These are phyloP conservation scores for Barnettozyma salicaria DNA, from an alignment of 805 yeast species.

Conservation along the genomic window DNA sequence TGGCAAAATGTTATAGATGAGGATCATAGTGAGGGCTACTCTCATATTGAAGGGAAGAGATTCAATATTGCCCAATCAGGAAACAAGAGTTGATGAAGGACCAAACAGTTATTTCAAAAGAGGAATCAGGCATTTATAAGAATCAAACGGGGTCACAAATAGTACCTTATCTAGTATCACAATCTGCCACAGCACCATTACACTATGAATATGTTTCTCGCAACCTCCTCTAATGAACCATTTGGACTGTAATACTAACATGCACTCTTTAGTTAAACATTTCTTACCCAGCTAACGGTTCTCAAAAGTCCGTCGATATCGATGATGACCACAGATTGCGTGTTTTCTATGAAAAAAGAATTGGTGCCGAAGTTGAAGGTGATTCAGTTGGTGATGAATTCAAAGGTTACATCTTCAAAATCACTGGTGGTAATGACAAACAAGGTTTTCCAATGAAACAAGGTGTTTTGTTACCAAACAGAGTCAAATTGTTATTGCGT, in stretches of 20 bases:
- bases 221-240: no score
- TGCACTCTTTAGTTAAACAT: slow-evolving; percentile 66
- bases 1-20: no score
- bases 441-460: slow-evolving; percentile 99
- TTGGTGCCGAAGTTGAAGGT: slow-evolving; percentile 99
- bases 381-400: slow-evolving; percentile 96
- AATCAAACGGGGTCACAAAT: no score
- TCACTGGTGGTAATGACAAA: slow-evolving; percentile 99
- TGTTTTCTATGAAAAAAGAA: slow-evolving; percentile 97
- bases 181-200: neutral
- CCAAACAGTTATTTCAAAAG: no score
- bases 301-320: slow-evolving; percentile 95
- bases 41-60: no score
- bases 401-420: slow-evolving; percentile 98
- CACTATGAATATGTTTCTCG: no score
- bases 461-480: slow-evolving; percentile 98
- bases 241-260: slow-evolving; percentile 46
- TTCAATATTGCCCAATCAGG: no score
- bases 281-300: slow-evolving; percentile 99
- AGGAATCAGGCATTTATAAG: no score
- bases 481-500: slow-evolving; percentile 90
- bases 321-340: slow-evolving; percentile 99
- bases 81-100: no score
- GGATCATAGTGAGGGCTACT: no score
- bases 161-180: no score